phyloP scores from a whole-genome alignment of 2,329 filamentous ascomycete genomes.

The Sclerotinia sclerotiorum region DNA sequence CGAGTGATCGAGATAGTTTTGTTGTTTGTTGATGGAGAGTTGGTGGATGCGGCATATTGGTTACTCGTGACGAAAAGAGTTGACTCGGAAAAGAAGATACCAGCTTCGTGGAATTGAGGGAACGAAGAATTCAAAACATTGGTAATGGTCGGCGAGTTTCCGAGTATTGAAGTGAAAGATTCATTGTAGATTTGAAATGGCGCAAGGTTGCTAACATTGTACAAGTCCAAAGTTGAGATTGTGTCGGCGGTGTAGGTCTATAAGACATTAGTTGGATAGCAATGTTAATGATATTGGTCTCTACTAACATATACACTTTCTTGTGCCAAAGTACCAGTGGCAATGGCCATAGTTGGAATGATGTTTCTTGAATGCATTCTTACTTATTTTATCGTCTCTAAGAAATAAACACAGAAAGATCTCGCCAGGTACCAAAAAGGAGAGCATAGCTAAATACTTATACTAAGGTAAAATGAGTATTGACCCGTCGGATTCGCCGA shows the following conservation, averaged over 20 bases:
- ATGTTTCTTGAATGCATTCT: constrained; percentile 3
- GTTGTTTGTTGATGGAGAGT: constrained; percentile 30
- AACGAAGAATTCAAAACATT: constrained; percentile 47
- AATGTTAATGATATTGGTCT: neutral
- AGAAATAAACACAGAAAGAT: neutral
- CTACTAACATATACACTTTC: constrained; percentile 14
- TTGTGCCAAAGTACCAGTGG: constrained; percentile 16
- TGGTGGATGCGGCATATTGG: constrained; percentile 42
- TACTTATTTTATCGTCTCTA: neutral
- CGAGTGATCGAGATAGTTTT: constrained; percentile 26
- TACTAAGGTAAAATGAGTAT: neutral
- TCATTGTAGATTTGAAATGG: constrained; percentile 50
- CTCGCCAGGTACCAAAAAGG: too few species aligned
- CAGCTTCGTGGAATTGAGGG: constrained; percentile 55
- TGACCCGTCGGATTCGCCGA: neutral
- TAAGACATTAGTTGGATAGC: neutral
- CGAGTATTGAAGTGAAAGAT: constrained; percentile 53
- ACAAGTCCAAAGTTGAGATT: constrained; percentile 13
- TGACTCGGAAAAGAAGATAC: constrained; percentile 46
- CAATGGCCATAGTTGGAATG: constrained; percentile 3
- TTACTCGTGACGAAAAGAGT: constrained; percentile 52
- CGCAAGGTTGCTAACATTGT: constrained; percentile 17
- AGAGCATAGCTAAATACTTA: constrained; percentile 10
- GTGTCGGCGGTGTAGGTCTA: constrained; percentile 18
- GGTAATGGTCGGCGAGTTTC: constrained; percentile 32